Evolutionary conservation across 2,329 filamentous ascomycete genomes (phyloP).

Genomic region (Exutisphaerella laricina): DNA sequence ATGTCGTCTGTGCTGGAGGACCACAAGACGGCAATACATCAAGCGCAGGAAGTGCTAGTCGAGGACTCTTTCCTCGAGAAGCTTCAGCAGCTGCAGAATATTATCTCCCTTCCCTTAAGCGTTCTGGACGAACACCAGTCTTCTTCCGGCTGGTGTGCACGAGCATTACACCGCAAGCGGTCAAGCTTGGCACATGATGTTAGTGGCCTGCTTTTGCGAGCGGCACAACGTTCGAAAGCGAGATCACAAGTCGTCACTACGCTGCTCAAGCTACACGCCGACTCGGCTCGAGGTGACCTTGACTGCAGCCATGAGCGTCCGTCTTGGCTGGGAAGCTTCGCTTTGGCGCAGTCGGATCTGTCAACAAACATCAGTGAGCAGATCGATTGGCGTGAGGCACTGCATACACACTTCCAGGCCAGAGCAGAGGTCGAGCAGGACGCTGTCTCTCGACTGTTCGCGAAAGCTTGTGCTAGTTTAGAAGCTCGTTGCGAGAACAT

Average conservation of each 20-base stretch:
- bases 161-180: slow-evolving; percentile 15
- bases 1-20: slow-evolving; percentile 14
- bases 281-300: slow-evolving; percentile 15
- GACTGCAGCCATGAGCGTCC: slow-evolving; percentile 15
- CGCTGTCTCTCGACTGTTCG: slow-evolving; percentile 45
- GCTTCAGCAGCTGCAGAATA: slow-evolving; percentile 7
- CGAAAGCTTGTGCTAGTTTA: slow-evolving; percentile 51
- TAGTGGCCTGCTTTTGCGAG: slow-evolving; percentile 17
- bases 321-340: slow-evolving; percentile 11
- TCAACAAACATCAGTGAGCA: not conserved
- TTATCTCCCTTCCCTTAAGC: not conserved
- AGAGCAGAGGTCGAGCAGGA: slow-evolving; percentile 42
- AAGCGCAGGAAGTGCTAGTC: slow-evolving; percentile 13
- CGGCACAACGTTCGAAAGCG: slow-evolving; percentile 13
- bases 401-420: slow-evolving; percentile 42
- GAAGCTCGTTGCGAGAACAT: slow-evolving; percentile 52
- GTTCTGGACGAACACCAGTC: not conserved
- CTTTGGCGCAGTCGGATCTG: slow-evolving; percentile 1
- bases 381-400: slow-evolving; percentile 45
- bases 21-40: slow-evolving; percentile 18
- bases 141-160: slow-evolving; percentile 13
- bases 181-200: slow-evolving; percentile 20
- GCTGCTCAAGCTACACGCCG: slow-evolving; percentile 18
- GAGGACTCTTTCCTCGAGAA: slow-evolving; percentile 14
- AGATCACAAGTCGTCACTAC: slow-evolving; percentile 14